A percentile compares a stretch with the other conserved stretches of the same genome.
Conservation (phyloP, 805 yeast genomes). For the Teunomyces lycoperdinae region DNA sequence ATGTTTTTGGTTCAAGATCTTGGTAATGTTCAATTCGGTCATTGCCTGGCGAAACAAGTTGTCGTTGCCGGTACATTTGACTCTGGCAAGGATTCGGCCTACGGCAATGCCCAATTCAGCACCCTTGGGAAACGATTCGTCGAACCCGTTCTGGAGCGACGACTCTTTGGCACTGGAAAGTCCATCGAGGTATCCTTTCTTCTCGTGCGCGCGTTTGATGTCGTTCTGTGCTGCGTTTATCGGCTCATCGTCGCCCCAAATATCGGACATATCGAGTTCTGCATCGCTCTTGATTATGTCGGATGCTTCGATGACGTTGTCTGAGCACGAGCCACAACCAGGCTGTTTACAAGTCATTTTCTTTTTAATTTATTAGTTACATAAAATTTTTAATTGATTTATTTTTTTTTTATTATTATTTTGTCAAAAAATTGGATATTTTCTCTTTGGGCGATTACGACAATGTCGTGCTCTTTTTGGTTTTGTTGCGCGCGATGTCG, state of each 20-base stretch:
- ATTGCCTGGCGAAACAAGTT: slow-evolving; percentile 37
- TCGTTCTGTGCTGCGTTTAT: slow-evolving; percentile 19
- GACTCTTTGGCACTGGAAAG: slow-evolving; percentile 63
- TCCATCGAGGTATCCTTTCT: slow-evolving; percentile 85
- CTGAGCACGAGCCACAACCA: slow-evolving; percentile 6
- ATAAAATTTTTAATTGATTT: no score
- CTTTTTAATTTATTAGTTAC: background rate
- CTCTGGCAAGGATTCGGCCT: slow-evolving; percentile 61
- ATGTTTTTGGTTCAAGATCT: slow-evolving; percentile 51
- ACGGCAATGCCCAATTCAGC: slow-evolving; percentile 62
- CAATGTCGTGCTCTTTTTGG: no score
- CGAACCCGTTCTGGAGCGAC: slow-evolving; percentile 77
- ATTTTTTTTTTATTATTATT: no score
- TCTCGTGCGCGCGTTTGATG: slow-evolving; percentile 60
- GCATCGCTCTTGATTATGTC: background rate
- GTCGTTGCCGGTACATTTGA: slow-evolving; percentile 23
- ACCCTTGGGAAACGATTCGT: slow-evolving; percentile 74
- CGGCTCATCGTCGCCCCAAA: slow-evolving; percentile 32
- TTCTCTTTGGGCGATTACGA: no score
- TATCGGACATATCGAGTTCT: slow-evolving; percentile 17
- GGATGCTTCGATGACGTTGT: background rate
- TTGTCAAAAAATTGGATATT: no score
- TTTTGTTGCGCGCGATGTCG: background rate
- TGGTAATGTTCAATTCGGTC: slow-evolving; percentile 55
- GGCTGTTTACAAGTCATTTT: background rate